These are phyloP conservation scores for Protomyces arabidopsidicola DNA, from an alignment of 1,139 yeast genomes.

Conservation along the genomic window DNA sequence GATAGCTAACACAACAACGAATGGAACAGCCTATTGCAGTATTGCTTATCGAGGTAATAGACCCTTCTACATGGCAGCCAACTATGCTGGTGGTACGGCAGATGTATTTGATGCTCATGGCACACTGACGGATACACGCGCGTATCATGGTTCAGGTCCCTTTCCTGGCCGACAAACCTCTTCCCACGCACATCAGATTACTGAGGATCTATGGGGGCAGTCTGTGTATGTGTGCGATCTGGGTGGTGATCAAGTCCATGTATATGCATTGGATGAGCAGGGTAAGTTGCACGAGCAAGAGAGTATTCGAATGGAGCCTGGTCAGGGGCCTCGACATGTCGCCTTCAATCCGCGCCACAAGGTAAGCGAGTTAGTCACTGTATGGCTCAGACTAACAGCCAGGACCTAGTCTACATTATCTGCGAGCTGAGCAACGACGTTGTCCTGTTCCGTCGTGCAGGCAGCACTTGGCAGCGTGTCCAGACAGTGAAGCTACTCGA, in stretches of 20 bases:
- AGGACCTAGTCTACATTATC: slow-evolving; percentile 9
- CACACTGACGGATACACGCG: neutral
- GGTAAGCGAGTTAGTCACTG: neutral
- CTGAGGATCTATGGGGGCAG: slow-evolving; percentile 2
- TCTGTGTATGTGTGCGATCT: slow-evolving; percentile 18
- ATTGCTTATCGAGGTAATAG: neutral
- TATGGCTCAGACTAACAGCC: neutral
- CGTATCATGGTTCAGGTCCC: slow-evolving; percentile 6
- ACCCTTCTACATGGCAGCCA: slow-evolving; percentile 10
- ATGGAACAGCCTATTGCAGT: slow-evolving; percentile 12
- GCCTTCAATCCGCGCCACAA: slow-evolving; percentile 13
- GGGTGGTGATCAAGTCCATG: slow-evolving; percentile 12
- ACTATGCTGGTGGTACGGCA: slow-evolving; percentile 13
- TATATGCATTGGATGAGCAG: neutral
- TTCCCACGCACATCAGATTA: slow-evolving; percentile 26
- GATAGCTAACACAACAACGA: neutral
- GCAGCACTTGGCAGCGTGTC: neutral
- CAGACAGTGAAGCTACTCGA: slow-evolving; percentile 14
- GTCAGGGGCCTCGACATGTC: slow-evolving; percentile 20
- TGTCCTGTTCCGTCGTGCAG: neutral
- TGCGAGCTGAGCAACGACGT: slow-evolving; percentile 23
- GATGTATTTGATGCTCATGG: slow-evolving; percentile 8
- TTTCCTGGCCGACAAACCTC: slow-evolving; percentile 21
- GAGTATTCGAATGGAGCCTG: slow-evolving; percentile 4
- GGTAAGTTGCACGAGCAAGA: slow-evolving; percentile 2